Evolutionary conservation across 2,329 filamentous ascomycete genomes (phyloP).

Genomic region (Fusarium staphyleae): DNA sequence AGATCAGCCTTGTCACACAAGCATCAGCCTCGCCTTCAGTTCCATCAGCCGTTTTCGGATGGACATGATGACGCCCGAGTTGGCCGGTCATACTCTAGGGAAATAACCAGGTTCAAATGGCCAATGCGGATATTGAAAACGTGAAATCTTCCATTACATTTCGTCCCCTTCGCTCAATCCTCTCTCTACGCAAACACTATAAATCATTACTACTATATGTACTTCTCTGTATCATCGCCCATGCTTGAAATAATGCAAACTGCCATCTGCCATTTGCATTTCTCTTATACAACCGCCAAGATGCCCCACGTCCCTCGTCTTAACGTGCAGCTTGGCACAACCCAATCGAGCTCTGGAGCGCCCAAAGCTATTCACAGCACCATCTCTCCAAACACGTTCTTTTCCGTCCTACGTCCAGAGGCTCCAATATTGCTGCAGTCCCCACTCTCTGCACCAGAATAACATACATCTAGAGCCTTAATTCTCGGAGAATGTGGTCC

Average conservation of each 20-base stretch:
- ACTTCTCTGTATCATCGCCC: constrained; percentile 36
- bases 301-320: constrained; percentile 18
- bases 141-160: constrained; percentile 35
- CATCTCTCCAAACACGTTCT: constrained; percentile 11
- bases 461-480: constrained; percentile 70
- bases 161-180: constrained; percentile 17
- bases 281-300: constrained; percentile 35
- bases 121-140: not conserved
- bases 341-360: constrained; percentile 13
- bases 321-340: constrained; percentile 11
- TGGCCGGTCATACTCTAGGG: not conserved
- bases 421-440: constrained; percentile 6
- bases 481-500: constrained; percentile 87
- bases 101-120: not conserved
- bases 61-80: too few relatives aligned
- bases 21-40: constrained; percentile 18
- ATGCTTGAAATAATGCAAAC: constrained; percentile 29
- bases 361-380: constrained; percentile 27
- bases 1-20: constrained; percentile 30
- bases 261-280: constrained; percentile 15
- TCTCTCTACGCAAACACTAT: constrained; percentile 10
- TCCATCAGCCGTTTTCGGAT: constrained; percentile 15
- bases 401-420: constrained; percentile 1
- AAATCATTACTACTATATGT: constrained; percentile 41
- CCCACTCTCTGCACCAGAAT: not conserved